Evolutionary conservation across 768 basidiomycete genomes (phyloP).

Genomic region (Tricholoma terreum): DNA sequence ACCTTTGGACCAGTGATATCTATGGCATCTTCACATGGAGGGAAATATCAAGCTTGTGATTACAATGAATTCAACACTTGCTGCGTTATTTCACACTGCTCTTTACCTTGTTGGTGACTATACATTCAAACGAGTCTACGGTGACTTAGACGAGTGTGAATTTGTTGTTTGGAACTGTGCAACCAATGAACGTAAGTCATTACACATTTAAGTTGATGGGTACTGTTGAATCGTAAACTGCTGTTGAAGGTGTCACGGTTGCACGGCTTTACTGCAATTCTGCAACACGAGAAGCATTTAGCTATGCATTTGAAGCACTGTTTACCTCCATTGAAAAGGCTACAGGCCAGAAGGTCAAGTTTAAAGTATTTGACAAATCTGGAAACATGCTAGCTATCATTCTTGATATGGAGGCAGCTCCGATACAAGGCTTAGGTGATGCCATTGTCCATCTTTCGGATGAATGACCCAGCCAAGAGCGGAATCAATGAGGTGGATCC

Average conservation of each 20-base stretch:
- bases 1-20: neutral
- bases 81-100: slow-evolving; percentile 10
- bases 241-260: slow-evolving; percentile 13
- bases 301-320: too few relatives aligned
- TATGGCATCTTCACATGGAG: neutral
- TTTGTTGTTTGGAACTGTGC: slow-evolving; percentile 10
- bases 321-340: too few relatives aligned
- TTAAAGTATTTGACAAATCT: slow-evolving; percentile 14
- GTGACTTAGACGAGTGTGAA: slow-evolving; percentile 21
- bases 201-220: too few relatives aligned
- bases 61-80: slow-evolving; percentile 4
- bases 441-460: neutral
- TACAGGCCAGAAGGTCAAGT: slow-evolving; percentile 6
- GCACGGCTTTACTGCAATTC: slow-evolving; percentile 15
- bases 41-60: slow-evolving; percentile 3
- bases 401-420: slow-evolving; percentile 3
- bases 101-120: slow-evolving; percentile 14
- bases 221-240: too few relatives aligned
- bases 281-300: neutral
- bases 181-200: slow-evolving; percentile 10
- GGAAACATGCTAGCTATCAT: slow-evolving; percentile 5
- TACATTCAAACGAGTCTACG: slow-evolving; percentile 21
- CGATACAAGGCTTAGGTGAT: slow-evolving; percentile 5
- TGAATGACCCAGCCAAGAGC: slow-evolving; percentile 1
- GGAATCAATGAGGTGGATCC: neutral